A percentile compares a stretch with the other conserved stretches of the same genome.
These are phyloP conservation scores for Cladochytrium replicatum DNA, from an alignment of 192 early-diverging fungal genomes.

Conservation along the genomic window DNA sequence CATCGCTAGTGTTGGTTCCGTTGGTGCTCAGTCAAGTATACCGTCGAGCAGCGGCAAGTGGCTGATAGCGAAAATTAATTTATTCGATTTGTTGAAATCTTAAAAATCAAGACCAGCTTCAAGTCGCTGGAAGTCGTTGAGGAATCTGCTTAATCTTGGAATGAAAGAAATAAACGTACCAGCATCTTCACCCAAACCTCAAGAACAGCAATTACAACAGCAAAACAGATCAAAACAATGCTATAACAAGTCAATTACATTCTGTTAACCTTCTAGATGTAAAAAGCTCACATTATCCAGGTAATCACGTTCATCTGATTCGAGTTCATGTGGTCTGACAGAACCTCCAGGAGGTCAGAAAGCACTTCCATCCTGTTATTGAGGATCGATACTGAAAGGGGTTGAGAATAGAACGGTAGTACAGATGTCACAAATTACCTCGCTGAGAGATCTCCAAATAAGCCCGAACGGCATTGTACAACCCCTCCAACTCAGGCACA, in stretches of 20 bases:
- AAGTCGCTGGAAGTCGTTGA: no score
- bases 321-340: slow-evolving; percentile 17
- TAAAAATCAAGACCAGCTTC: no score
- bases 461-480: slow-evolving; percentile 70
- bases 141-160: no score
- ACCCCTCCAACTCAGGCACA: slow-evolving; percentile 66
- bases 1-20: no score
- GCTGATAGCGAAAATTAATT: no score
- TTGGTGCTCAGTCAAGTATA: no score
- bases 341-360: slow-evolving; percentile 10
- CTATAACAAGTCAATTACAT: no score
- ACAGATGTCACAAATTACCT: background rate
- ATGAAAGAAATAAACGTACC: no score
- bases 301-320: slow-evolving; percentile 12
- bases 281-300: background rate
- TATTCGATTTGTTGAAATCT: no score
- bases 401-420: background rate
- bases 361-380: slow-evolving; percentile 14
- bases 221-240: slow-evolving; percentile 18
- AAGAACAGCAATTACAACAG: slow-evolving; percentile 28
- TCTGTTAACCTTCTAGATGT: no score
- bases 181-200: slow-evolving; percentile 42
- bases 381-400: background rate
- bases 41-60: no score
- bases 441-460: slow-evolving; percentile 6